These are phyloP conservation scores for Solanum pimpinellifolium DNA, from an alignment of 257 asterid species.

Conservation along the genomic window DNA sequence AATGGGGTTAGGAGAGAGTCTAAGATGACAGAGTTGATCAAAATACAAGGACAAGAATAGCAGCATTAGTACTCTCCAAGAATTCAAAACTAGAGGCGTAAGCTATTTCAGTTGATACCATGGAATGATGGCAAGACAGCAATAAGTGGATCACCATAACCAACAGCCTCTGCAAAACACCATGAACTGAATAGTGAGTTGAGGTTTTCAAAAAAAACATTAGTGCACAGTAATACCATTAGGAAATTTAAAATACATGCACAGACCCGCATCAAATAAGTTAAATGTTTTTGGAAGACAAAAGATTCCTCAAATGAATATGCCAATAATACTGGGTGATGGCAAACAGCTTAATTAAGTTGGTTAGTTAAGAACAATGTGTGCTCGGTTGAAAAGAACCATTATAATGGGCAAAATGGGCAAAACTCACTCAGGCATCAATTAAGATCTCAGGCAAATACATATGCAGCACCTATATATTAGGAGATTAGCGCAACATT, in stretches of 20 bases:
- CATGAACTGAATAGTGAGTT: not conserved
- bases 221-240: not conserved
- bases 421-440: not conserved
- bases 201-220: not conserved
- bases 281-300: not conserved
- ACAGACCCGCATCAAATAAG: not conserved
- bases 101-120: slow-evolving; percentile 27
- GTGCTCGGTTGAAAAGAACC: not conserved
- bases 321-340: not conserved
- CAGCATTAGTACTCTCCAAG: not conserved
- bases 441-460: not conserved
- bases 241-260: not conserved
- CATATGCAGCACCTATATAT: not conserved
- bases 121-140: slow-evolving; percentile 41
- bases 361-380: not conserved
- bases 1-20: not conserved
- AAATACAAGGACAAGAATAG: not conserved
- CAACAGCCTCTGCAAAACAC: slow-evolving; percentile 39
- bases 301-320: not conserved
- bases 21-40: not conserved
- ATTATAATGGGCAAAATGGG: not conserved
- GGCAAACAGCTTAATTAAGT: not conserved
- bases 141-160: slow-evolving; percentile 40
- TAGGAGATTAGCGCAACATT: not conserved
- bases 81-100: not conserved